phyloP scores from a whole-genome alignment of 1,284 basidiomycete species.

The Violaceomyces palustris region DNA sequence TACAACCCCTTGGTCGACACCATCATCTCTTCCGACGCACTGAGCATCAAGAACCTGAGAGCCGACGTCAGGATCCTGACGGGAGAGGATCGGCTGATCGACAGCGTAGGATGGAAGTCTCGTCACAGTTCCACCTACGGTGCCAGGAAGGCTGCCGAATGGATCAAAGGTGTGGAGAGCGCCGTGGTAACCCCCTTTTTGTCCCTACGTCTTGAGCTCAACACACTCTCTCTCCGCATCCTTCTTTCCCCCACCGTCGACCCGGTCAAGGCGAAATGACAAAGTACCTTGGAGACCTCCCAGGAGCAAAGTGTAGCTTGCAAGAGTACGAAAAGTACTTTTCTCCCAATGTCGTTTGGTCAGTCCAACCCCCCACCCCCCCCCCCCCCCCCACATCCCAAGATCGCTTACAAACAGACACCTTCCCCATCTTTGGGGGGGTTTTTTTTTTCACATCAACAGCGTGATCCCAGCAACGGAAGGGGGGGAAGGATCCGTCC shows the following conservation, averaged over 20 bases:
- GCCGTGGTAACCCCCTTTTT: no score
- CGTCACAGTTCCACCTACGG: conserved; percentile 32
- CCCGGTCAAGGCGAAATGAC: conserved; percentile 10
- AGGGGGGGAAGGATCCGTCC: background rate
- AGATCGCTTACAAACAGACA: no score
- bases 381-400: no score
- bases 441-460: no score
- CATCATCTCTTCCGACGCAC: conserved; percentile 9
- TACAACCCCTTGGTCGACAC: conserved; percentile 15
- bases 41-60: conserved; percentile 7
- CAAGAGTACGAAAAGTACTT: conserved; percentile 21
- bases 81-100: conserved; percentile 16
- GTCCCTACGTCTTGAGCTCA: no score
- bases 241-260: no score
- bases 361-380: no score
- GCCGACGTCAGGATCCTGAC: conserved; percentile 24
- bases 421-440: no score
- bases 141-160: conserved; percentile 15
- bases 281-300: conserved; percentile 4
- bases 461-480: no score
- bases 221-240: no score
- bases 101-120: conserved; percentile 11
- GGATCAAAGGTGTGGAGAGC: no score
- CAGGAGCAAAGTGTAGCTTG: conserved; percentile 12
- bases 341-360: conserved; percentile 37